Evolutionary conservation across 2,329 filamentous ascomycete genomes (phyloP), one percentile per base, ranked within the genome.

Genomic region (Mycocentrospora acerina): DNA sequence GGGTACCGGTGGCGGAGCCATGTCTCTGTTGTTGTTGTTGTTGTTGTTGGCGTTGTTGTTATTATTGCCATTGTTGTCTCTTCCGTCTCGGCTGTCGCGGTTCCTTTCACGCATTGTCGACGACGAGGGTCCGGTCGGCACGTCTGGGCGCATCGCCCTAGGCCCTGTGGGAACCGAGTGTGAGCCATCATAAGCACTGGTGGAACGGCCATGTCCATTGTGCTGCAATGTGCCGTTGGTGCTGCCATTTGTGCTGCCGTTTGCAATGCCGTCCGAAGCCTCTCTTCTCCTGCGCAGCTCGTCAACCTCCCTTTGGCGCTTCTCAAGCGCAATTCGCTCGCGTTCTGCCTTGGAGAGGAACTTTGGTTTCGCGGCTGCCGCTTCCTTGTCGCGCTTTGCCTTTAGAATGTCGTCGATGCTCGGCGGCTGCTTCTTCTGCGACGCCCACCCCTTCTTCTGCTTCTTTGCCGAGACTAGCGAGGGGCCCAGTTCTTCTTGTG

Each of bases 401-500:
- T 82, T 81, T 15, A 95, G 71, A 4, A 95, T 78, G 55, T 95
- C 87, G 67, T 95, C 90, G 40, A 95, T 84, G 62, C 88, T 90
- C 32, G 95, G 73, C 7, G 86, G 86, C 57, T 58, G 68, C 31
- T 62, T 66, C 39, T 56, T 62, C 48, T 44, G 60, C 46, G 69
- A 54, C 10, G 73, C 74, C 74, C 74, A 79, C 52, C 78, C 77
- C 35, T 81, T 80, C 59, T 80, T 79, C 11, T 28, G 31, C 53
- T 76, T 72, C 67, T 75, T 71, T 22, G 62, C 64, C 8, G 46
- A 41, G 1, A 53, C 44, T 5, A 63, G 51, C 4, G 53, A 43
- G 19, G 64, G 60, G 5, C 56, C 57, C 2, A 56, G 33, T 24
- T 54, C 51, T 13, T 61, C 53, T n/a, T 46, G 46, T 6, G 52